Evolutionary conservation across 495 filamentous ascomycete species (phyloP).

Genomic region (Hypoxylon cercidicola): DNA sequence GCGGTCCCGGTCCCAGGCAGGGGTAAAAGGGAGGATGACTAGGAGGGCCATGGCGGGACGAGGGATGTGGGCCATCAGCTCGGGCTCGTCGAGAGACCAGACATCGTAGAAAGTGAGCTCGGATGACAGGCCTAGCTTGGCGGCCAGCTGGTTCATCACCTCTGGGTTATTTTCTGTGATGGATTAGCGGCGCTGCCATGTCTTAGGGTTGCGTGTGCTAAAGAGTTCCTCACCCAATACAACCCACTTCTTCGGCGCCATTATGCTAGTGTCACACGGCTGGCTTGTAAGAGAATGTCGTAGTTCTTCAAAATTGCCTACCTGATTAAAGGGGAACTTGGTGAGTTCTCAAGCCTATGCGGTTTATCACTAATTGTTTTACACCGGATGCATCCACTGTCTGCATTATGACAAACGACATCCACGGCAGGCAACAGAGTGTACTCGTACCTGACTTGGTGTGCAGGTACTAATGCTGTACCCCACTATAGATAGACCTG

Average conservation of each 20-base stretch:
- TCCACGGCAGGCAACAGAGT: too few relatives aligned
- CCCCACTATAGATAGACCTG: too few relatives aligned
- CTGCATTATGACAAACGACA: too few relatives aligned
- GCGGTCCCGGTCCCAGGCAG: slow-evolving; percentile 68
- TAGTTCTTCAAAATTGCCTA: too few relatives aligned
- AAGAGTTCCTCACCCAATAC: slow-evolving; percentile 17
- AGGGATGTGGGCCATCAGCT: slow-evolving; percentile 76
- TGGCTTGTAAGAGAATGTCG: too few relatives aligned
- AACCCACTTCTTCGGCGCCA: slow-evolving; percentile 26
- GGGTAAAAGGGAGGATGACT: slow-evolving; percentile 76
- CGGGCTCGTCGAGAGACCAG: slow-evolving; percentile 77
- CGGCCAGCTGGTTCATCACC: slow-evolving; percentile 77
- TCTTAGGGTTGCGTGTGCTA: background rate
- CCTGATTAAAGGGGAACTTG: too few relatives aligned
- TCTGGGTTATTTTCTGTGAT: slow-evolving; percentile 69
- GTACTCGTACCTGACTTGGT: too few relatives aligned
- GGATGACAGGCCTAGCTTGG: slow-evolving; percentile 73
- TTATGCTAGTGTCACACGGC: background rate
- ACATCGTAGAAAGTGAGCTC: slow-evolving; percentile 82
- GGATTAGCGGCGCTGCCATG: background rate
- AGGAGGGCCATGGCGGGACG: slow-evolving; percentile 79
- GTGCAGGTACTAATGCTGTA: too few relatives aligned
- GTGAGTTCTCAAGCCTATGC: background rate
- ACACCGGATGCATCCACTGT: too few relatives aligned
- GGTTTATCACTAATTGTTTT: background rate